Evolutionary conservation across 1,139 yeast genomes (phyloP).

Genomic region (Taphrina communis): DNA sequence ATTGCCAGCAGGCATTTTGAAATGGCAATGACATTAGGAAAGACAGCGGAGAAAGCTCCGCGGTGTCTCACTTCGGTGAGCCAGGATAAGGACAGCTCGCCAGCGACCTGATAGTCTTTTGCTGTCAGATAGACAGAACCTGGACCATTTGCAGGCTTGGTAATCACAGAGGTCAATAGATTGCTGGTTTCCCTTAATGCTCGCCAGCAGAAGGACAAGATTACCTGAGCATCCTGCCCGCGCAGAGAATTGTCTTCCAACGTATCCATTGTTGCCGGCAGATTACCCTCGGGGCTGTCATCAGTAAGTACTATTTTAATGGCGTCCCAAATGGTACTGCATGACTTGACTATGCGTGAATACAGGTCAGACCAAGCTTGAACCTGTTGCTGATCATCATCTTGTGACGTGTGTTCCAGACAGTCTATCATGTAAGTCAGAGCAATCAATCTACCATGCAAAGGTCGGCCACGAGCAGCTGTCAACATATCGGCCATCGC

Average conservation of each 20-base stretch:
- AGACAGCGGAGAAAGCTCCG: constrained; percentile 88
- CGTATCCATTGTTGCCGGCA: constrained; percentile 54
- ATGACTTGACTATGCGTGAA: constrained; percentile 48
- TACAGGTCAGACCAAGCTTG: constrained; percentile 46
- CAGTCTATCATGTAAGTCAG: constrained; percentile 59
- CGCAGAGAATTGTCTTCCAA: constrained; percentile 50
- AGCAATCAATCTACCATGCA: constrained; percentile 58
- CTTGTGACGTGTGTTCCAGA: constrained; percentile 42
- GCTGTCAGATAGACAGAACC: constrained; percentile 36
- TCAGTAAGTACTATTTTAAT: constrained; percentile 65
- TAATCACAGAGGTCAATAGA: constrained; percentile 58
- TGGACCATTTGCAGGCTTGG: constrained; percentile 48
- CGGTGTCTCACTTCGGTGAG: constrained; percentile 78
- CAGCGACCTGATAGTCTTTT: constrained; percentile 51
- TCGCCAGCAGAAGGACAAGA: constrained; percentile 81
- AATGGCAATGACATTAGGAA: constrained; percentile 73
- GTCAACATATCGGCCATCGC: constrained; percentile 52
- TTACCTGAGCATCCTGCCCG: constrained; percentile 66
- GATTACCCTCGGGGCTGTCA: constrained; percentile 70
- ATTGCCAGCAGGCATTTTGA: constrained; percentile 59
- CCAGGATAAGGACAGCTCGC: constrained; percentile 67
- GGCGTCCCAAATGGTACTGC: constrained; percentile 60
- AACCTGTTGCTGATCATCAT: not conserved
- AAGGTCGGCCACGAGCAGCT: constrained; percentile 50
- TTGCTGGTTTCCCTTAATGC: constrained; percentile 76